These are phyloP conservation scores for Musa schizocarpa DNA, from an alignment of 176 grass and related monocot species.

Conservation along the genomic window DNA sequence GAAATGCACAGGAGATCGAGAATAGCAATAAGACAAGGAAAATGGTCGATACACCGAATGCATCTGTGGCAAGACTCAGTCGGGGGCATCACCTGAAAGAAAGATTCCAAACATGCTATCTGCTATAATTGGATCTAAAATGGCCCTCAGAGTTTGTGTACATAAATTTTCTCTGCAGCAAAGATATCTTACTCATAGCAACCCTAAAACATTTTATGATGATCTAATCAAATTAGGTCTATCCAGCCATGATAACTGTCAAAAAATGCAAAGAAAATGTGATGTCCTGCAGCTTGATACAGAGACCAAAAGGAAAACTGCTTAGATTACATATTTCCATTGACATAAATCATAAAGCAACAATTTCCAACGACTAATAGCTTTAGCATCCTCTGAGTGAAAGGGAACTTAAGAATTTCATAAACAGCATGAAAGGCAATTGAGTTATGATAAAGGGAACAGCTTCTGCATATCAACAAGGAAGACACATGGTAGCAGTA, in stretches of 20 bases:
- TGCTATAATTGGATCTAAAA: slow-evolving; percentile 8
- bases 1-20: slow-evolving; percentile 62
- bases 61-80: slow-evolving; percentile 44
- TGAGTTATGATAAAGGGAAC: neutral
- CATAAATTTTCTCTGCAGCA: neutral
- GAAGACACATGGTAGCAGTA: too few relatives aligned
- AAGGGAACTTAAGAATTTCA: too few relatives aligned
- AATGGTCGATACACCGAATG: slow-evolving; percentile 83
- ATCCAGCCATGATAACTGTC: too few relatives aligned
- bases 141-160: neutral
- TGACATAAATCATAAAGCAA: neutral
- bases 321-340: neutral
- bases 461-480: neutral
- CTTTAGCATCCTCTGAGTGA: too few relatives aligned
- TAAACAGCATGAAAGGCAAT: too few relatives aligned
- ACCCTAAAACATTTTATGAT: neutral
- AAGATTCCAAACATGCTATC: slow-evolving; percentile 15
- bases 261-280: neutral
- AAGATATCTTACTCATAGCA: neutral
- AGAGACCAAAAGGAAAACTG: neutral
- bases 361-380: neutral
- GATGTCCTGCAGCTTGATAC: neutral
- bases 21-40: slow-evolving; percentile 48
- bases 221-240: neutral
- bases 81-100: slow-evolving; percentile 58